Base-by-base conservation (phyloP, 768 basidiomycete species). In the Phlegmacium glaucopus region DNA sequence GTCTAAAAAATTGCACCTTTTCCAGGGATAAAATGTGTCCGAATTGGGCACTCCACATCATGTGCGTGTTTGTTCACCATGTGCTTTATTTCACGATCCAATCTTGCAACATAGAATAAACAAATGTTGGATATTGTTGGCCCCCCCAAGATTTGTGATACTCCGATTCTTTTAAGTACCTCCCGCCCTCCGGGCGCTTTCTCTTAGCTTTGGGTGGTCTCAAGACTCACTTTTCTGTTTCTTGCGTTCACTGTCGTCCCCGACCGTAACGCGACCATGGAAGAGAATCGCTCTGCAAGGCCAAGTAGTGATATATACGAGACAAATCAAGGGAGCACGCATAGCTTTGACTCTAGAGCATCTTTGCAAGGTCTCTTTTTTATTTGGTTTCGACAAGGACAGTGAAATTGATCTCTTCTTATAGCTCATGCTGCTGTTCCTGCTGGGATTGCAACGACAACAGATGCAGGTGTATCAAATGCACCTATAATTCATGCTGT, bases 301-400 rank as follows among this genome's bases (percentile, higher is more conserved):
- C 67, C 58, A 39, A 70, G 64, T 46, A 72, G 70, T 50, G 67
- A 66, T 30, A 53, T 71, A 28, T 68, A 67, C 49, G 62, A 65
- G 16, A 43, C 56, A 36, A 50, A 58, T 43, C 34, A 61, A 40
- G 58, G 60, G 44, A 66, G 64, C 49, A 59, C 51, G 32, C 60
- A 59, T 6, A 69, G 65, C 50, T 56, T 68, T 17, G 48, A 44
- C 30, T 72, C 70, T 9, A 55, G 49, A 28, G 63, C 62, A 37
- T 65, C 64, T n/a, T 46, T 74, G 11, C 58, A 63, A 60, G 68
- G 72, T 72, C 50, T 25, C 53, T 54, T 9, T 22, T 22, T 27
- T 29, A 45, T 22, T 16, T 32, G 12, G 37, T 45, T 28, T 27
- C 13, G 35, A 16, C 16, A 13, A 35, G 18, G 18, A 28, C 18